Percentiles rank a stretch among this genome's conserved stretches.
phyloP scores from a whole-genome alignment of 306 rosid species.

The Lagenaria siceraria region DNA sequence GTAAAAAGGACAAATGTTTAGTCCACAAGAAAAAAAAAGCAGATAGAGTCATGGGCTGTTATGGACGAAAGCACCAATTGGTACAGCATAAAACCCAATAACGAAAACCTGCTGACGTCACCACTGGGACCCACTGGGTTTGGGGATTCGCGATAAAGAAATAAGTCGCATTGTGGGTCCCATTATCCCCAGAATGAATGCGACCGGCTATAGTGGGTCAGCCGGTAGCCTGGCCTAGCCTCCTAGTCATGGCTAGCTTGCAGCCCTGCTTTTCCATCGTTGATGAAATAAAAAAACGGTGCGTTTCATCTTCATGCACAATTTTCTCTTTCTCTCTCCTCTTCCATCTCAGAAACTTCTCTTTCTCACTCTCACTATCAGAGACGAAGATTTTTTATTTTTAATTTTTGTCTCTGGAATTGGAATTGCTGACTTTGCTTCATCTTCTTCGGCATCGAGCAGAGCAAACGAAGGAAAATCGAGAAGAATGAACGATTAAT shows the following conservation, averaged over 20 bases:
- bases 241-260: not conserved
- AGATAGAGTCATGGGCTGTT: not conserved
- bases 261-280: conserved; percentile 28
- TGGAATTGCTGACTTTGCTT: not conserved
- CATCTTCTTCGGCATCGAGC: not conserved
- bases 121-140: not conserved
- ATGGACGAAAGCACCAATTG: not conserved
- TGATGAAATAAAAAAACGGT: conserved; percentile 22
- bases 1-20: not conserved
- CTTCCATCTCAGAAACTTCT: not conserved
- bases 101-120: conserved; percentile 16
- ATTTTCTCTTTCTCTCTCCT: not conserved
- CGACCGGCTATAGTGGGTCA: not conserved
- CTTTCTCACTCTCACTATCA: not conserved
- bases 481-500: conserved; percentile 6
- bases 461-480: conserved; percentile 2
- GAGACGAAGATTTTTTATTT: not conserved
- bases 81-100: conserved; percentile 15
- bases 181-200: not conserved
- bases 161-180: conserved; percentile 30
- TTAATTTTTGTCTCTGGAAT: not conserved
- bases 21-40: not conserved
- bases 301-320: not conserved
- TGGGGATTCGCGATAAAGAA: conserved; percentile 51
- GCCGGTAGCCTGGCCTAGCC: not conserved